Base-by-base conservation (phyloP, 2,329 filamentous ascomycete genomes). In the Aphanocladium album region DNA sequence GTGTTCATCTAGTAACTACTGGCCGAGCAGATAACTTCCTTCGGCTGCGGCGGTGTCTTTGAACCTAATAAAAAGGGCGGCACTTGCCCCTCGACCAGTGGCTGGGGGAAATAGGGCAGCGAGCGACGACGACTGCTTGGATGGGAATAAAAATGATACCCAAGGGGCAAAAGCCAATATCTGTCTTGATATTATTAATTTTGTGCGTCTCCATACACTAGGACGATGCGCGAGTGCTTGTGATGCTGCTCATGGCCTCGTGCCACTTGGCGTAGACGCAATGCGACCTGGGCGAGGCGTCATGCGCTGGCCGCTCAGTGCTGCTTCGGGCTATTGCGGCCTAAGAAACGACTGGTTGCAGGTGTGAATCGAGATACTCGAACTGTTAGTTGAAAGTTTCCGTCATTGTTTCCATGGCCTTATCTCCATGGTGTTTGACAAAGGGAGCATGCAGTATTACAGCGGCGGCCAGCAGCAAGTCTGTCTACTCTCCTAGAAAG, bases 251-350 rank as follows among this genome's bases (percentile, higher is more conserved):
- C 33, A 50, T 30, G 55, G 45, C 46, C 55, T 50, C 55, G 55
- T 57, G 55, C 55, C 23, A 33, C 45, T 57, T 57, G 55, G 55
- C 55, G 54, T 27, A 57, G 55, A 50, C 25, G 55, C 55, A 57
- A 39, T 57, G 37, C 55, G 23, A 50, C 55, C 33, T 57, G 45
- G 19, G 21, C 25, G 46, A n/a, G 17, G 19, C 35, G 35, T 50
- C 55, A 57, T 57, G 45, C 54, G 45, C 46, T 30, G 46, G 46
- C 30, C n/a, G n/a, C 19, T 50, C 23, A 30, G 46, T 50, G 46
- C 17, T 23, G 21, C 16, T 50, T 43, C 14, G 5, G 12, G 39
- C 6, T 6, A 43, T 19, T 6, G 23, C 12, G 45, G 17, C 46
- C 35, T 33, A 25, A 41, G 21, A 33, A 7, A 39, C 37, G 54